Percentiles rank a stretch among this genome's conserved stretches.
phyloP scores from a whole-genome alignment of 108 stramenopile genomes.

The Fistulifera pelliculosa region DNA sequence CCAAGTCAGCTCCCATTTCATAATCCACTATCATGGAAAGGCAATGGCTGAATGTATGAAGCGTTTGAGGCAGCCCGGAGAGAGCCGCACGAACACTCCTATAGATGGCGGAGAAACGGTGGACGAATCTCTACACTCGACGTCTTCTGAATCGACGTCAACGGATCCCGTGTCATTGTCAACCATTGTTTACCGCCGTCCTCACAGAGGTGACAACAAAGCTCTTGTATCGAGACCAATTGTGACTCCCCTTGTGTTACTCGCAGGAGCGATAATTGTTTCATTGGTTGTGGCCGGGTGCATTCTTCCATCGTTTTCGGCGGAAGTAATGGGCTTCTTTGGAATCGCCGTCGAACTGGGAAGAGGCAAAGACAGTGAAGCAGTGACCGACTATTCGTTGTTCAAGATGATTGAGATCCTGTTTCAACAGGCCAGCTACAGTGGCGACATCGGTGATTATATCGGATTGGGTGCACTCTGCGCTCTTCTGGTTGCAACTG shows the following conservation, averaged over 20 bases:
- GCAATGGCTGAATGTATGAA: slow-evolving; percentile 3
- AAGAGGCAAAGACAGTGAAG: slow-evolving; percentile 47
- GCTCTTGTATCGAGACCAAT: slow-evolving; percentile 17
- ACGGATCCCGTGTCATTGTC: not conserved
- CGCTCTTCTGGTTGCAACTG: slow-evolving; percentile 43
- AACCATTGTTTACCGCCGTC: slow-evolving; percentile 18
- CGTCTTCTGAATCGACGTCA: not conserved
- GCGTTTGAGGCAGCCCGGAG: slow-evolving; percentile 6
- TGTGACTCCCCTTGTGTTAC: slow-evolving; percentile 32
- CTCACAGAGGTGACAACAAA: slow-evolving; percentile 30
- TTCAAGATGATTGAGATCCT: slow-evolving; percentile 34
- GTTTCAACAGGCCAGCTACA: slow-evolving; percentile 58
- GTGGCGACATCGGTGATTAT: slow-evolving; percentile 11
- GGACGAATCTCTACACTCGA: not conserved
- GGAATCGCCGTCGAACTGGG: slow-evolving; percentile 70
- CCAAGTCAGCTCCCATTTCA: slow-evolving; percentile 66
- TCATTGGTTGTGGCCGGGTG: slow-evolving; percentile 37
- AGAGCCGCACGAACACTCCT: slow-evolving; percentile 1
- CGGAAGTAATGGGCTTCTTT: slow-evolving; percentile 59
- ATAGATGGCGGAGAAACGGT: not conserved
- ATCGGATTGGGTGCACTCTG: not conserved
- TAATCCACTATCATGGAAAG: slow-evolving; percentile 61
- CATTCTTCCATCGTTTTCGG: slow-evolving; percentile 40
- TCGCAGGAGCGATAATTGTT: slow-evolving; percentile 7
- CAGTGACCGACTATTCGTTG: slow-evolving; percentile 44